Evolutionary conservation across 495 filamentous ascomycete genomes (phyloP), one percentile per base, ranked within the genome.

Genomic region (Jackrogersella multiformis): DNA sequence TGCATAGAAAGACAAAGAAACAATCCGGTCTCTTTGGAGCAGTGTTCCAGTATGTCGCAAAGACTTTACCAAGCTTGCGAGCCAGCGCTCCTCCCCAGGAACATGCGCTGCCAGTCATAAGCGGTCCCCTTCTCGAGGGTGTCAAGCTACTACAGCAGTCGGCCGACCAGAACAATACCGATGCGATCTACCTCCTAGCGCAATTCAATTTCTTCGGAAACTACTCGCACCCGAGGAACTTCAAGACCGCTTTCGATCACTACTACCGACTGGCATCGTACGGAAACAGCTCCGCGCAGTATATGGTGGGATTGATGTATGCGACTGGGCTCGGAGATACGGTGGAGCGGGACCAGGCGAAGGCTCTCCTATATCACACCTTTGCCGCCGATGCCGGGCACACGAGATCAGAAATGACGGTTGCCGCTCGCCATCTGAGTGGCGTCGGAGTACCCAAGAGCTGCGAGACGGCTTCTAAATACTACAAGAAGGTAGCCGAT

Each of bases 131-230:
- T 20, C 75, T 79, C 15, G 79, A 84, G 18, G 93, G 92, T 1
- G 90, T 96, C 35, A 82, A 83, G 52, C 83, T 94, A 44, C 82
- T 99, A 56, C 85, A 92, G 70, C 81, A 86, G 36, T 92, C 96
- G 20, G 91, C 92, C 26, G 78, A 86, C 23, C 80, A 89, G 61
- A 88, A 90, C 56, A 91, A 95, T 72, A 81, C 92, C 2, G 95
- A 98, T 76, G 96, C 96, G 21, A 88, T 97, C 46, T 97, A 89
- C 74, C 81, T 96, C 15, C 81, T 99, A 15, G 96, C 92, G 30
- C 92, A 98, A 77, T 90, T 98, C 88, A 97, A 93, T 76, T 97
- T 97, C 77, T 92, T 95, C 74, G 96, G 95, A 76, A 97, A 97
- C 76, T 98, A 87, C 77, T 88, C 92, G 5, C 85, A 97, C 75